These are phyloP conservation scores for Violaceomyces palustris DNA, from an alignment of 1,284 basidiomycete species.

Conservation along the genomic window DNA sequence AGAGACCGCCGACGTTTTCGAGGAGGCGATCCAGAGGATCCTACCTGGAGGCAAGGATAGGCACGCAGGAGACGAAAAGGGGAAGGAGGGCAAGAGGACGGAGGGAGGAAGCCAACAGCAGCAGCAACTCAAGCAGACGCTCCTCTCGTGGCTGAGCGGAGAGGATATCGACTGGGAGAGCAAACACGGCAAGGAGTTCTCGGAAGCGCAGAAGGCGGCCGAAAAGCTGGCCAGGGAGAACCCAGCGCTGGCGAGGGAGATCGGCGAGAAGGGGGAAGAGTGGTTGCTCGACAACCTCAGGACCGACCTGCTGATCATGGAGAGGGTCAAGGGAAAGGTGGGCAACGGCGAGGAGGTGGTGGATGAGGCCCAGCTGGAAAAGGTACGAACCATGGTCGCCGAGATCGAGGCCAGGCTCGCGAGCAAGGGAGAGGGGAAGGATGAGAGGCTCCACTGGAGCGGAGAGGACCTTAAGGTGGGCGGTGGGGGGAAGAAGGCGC, in stretches of 20 bases:
- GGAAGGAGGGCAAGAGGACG: slow-evolving; percentile 8
- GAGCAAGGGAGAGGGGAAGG: too few species aligned
- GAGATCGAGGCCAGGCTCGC: too few species aligned
- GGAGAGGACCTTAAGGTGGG: too few species aligned
- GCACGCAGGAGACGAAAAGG: not conserved
- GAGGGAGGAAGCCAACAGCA: slow-evolving; percentile 2
- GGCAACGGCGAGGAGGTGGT: slow-evolving; percentile 10
- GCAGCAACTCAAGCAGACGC: slow-evolving; percentile 25
- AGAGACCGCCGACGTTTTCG: not conserved
- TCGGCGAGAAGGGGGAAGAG: slow-evolving; percentile 38
- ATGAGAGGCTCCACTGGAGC: too few species aligned
- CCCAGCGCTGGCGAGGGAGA: slow-evolving; percentile 28
- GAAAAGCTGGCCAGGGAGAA: slow-evolving; percentile 20
- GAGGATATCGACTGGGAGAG: slow-evolving; percentile 34
- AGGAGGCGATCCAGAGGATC: not conserved
- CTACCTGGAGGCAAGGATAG: not conserved
- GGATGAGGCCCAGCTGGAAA: too few species aligned
- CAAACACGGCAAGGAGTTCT: slow-evolving; percentile 28
- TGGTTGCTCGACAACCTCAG: slow-evolving; percentile 34
- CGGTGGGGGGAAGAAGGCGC: too few species aligned
- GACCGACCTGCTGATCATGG: slow-evolving; percentile 36
- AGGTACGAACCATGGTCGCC: too few species aligned
- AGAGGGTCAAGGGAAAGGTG: slow-evolving; percentile 11
- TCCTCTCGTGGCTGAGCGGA: slow-evolving; percentile 35
- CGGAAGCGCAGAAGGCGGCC: slow-evolving; percentile 22